A percentile compares a stretch with the other conserved stretches of the same genome.
phyloP scores from a whole-genome alignment of 139 green algal species.

The Eudorina sp. region DNA sequence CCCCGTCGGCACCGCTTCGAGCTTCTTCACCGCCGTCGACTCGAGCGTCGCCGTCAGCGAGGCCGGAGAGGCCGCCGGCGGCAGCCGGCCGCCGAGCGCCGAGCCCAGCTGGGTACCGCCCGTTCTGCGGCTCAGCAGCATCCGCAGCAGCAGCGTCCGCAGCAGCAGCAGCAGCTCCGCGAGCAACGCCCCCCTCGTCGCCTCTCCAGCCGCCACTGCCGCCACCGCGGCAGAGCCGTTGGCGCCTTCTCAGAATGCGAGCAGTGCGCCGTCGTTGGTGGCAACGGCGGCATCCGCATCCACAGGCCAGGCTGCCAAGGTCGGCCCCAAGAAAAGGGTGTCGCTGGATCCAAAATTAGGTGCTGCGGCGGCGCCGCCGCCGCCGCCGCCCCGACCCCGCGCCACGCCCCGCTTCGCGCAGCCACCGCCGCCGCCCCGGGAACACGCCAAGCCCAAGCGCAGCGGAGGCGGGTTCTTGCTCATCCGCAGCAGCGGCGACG shows the following conservation, averaged over 20 bases:
- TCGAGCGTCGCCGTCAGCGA: background rate
- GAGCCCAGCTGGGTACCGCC: slow-evolving; percentile 1
- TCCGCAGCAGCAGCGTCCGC: background rate
- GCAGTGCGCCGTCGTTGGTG: background rate
- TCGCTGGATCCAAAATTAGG: background rate
- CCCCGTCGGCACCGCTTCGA: background rate
- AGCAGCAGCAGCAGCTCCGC: background rate
- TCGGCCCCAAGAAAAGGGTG: background rate
- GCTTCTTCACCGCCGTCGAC: background rate
- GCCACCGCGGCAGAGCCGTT: background rate
- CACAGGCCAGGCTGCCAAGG: too few species aligned
- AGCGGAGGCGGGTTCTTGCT: background rate
- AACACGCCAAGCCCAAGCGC: background rate
- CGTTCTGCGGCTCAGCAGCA: background rate
- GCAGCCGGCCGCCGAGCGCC: background rate
- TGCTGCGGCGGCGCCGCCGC: background rate
- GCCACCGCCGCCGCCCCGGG: background rate
- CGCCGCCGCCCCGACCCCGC: background rate
- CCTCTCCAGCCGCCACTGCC: background rate
- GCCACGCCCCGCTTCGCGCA: too few species aligned
- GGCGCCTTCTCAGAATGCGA: background rate
- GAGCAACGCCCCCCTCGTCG: background rate
- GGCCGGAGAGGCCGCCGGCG: background rate
- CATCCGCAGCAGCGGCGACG: background rate
- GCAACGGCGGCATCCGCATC: background rate